These are phyloP conservation scores for Cerioporus squamosus DNA, from an alignment of 1,284 basidiomycete genomes.

Conservation along the genomic window DNA sequence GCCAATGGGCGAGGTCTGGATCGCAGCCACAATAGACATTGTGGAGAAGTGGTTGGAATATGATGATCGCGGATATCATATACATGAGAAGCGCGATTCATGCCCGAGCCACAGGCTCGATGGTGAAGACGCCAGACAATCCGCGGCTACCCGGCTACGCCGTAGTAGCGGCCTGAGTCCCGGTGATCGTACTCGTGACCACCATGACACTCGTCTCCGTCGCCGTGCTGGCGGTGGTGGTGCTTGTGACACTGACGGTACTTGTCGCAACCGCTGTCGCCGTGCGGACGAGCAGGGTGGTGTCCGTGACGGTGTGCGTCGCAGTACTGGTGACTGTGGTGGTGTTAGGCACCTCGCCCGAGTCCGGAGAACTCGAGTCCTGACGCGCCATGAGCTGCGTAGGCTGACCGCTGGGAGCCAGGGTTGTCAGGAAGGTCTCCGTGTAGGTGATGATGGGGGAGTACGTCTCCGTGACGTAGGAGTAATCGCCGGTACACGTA, in stretches of 20 bases:
- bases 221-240: neutral
- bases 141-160: neutral
- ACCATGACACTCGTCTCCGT: neutral
- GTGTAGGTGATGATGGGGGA: no score
- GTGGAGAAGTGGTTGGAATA: no score
- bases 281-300: neutral
- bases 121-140: neutral
- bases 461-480: no score
- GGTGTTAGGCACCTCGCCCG: neutral
- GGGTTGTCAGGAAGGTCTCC: no score
- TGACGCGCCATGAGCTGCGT: neutral
- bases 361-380: neutral
- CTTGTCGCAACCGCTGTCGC: neutral
- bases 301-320: neutral
- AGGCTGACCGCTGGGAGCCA: no score
- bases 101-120: neutral
- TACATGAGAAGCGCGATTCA: neutral
- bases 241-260: neutral
- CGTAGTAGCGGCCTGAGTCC: no score
- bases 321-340: neutral
- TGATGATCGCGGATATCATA: no score
- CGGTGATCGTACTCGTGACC: neutral
- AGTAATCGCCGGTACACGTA: no score
- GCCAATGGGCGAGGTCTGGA: no score
- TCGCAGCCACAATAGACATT: no score